A percentile compares a stretch with the other conserved stretches of the same genome.
Conservation (phyloP, 2,329 filamentous ascomycete species). For the Alternaria hordeiaustralica region DNA sequence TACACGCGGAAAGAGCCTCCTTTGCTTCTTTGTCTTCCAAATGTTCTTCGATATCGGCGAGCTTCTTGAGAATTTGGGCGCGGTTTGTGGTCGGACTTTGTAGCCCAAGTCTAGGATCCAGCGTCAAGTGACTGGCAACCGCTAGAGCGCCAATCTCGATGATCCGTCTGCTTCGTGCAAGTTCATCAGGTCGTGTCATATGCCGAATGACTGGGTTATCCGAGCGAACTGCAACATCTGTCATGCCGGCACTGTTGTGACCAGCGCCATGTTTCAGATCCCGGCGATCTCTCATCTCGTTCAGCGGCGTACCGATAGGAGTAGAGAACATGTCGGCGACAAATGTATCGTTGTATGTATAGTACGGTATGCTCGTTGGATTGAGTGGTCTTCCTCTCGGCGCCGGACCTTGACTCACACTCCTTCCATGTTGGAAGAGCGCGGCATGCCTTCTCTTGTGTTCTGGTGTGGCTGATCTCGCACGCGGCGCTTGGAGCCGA, state of each 20-base stretch:
- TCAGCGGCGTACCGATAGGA: conserved; percentile 22
- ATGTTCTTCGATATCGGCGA: conserved; percentile 28
- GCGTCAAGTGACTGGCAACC: conserved; percentile 15
- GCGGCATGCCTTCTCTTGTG: conserved; percentile 5
- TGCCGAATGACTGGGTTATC: conserved; percentile 4
- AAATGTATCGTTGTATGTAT: neutral
- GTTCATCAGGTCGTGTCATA: conserved; percentile 29
- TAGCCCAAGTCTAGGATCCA: conserved; percentile 7
- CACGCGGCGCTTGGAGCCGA: conserved; percentile 26
- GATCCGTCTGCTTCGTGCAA: conserved; percentile 27
- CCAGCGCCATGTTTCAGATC: neutral
- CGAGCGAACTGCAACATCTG: neutral
- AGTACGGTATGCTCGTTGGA: conserved; percentile 12
- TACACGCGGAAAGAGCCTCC: conserved; percentile 28
- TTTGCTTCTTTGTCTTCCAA: conserved; percentile 10
- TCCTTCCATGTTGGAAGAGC: conserved; percentile 5
- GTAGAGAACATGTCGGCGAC: conserved; percentile 14
- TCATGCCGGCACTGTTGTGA: neutral
- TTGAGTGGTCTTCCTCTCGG: conserved; percentile 3
- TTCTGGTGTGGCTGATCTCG: conserved; percentile 7
- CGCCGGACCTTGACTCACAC: conserved; percentile 12
- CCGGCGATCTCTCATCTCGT: conserved; percentile 1
- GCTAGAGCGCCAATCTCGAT: conserved; percentile 43
- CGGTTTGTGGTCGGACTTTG: neutral
- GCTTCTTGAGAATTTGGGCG: conserved; percentile 14